These are phyloP conservation scores for Crithidia acanthocephali DNA, from an alignment of 208 protist genomes.

Conservation along the genomic window DNA sequence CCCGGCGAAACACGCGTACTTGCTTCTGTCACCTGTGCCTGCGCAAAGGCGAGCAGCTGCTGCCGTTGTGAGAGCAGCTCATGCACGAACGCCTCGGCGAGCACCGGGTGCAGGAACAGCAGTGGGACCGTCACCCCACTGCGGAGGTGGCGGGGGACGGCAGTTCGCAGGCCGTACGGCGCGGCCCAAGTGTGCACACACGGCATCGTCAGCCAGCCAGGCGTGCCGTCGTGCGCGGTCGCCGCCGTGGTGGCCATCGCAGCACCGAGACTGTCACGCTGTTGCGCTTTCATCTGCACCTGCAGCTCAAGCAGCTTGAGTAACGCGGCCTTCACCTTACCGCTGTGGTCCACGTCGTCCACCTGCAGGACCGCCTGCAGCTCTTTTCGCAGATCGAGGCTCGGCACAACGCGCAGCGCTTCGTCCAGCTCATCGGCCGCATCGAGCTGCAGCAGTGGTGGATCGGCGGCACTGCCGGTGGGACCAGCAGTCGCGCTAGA, in stretches of 20 bases:
- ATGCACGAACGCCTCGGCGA: constrained; percentile 71
- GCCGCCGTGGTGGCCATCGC: neutral
- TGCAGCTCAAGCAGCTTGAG: constrained; percentile 35
- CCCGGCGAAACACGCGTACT: neutral
- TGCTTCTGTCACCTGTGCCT: constrained; percentile 19
- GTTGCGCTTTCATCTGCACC: neutral
- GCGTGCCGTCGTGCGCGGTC: neutral
- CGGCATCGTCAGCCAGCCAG: constrained; percentile 5
- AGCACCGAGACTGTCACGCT: neutral
- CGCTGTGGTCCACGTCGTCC: constrained; percentile 28
- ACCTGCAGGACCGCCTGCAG: constrained; percentile 43
- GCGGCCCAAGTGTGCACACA: constrained; percentile 40
- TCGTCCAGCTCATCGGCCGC: constrained; percentile 14
- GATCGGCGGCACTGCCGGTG: neutral
- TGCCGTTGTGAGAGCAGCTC: constrained; percentile 63
- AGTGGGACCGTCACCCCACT: constrained; percentile 31
- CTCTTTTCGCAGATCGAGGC: constrained; percentile 32
- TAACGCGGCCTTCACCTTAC: constrained; percentile 35
- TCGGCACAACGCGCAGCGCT: constrained; percentile 18
- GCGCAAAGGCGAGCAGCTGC: constrained; percentile 34
- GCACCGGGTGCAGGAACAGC: constrained; percentile 57
- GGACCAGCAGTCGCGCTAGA: neutral
- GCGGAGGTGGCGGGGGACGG: constrained; percentile 62
- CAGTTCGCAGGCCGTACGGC: constrained; percentile 37
- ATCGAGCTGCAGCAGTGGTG: neutral